Evolutionary conservation across 768 basidiomycete genomes (phyloP).

Genomic region (Dentipellis fragilis): DNA sequence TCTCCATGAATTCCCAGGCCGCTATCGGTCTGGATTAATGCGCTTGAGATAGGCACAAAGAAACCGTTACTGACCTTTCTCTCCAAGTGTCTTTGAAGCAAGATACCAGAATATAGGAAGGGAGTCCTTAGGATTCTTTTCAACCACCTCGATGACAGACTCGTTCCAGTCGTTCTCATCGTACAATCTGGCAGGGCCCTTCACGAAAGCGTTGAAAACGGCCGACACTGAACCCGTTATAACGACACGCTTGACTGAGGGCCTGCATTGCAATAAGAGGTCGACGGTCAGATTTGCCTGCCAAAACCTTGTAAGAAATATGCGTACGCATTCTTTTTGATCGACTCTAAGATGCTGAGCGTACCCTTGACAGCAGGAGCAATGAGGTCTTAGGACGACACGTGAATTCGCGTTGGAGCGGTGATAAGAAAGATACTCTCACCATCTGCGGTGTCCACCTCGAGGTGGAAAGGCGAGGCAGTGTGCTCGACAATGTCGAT

Average conservation of each 20-base stretch:
- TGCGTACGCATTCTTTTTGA: slow-evolving; percentile 18
- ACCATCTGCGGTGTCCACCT: slow-evolving; percentile 14
- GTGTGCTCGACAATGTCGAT: slow-evolving; percentile 28
- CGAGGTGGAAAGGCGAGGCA: slow-evolving; percentile 23
- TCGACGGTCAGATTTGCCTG: no score
- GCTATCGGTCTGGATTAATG: slow-evolving; percentile 3
- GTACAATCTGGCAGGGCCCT: not conserved
- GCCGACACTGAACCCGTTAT: slow-evolving; percentile 32
- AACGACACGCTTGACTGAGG: slow-evolving; percentile 31
- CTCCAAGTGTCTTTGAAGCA: slow-evolving; percentile 26
- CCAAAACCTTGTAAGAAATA: no score
- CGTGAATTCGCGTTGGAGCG: not conserved
- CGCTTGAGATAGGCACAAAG: not conserved
- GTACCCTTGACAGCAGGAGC: slow-evolving; percentile 33
- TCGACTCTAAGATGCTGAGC: slow-evolving; percentile 22
- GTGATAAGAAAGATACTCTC: not conserved
- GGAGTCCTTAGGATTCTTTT: slow-evolving; percentile 21
- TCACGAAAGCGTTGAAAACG: slow-evolving; percentile 6
- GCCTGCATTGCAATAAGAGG: slow-evolving; percentile 1
- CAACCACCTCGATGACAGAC: slow-evolving; percentile 16
- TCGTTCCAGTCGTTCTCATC: slow-evolving; percentile 24
- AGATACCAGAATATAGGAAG: slow-evolving; percentile 16
- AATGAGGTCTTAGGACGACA: slow-evolving; percentile 19
- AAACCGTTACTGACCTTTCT: slow-evolving; percentile 20
- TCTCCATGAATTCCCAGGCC: slow-evolving; percentile 24